Conservation (phyloP, 345 rosid species). For the Draba incana region DNA sequence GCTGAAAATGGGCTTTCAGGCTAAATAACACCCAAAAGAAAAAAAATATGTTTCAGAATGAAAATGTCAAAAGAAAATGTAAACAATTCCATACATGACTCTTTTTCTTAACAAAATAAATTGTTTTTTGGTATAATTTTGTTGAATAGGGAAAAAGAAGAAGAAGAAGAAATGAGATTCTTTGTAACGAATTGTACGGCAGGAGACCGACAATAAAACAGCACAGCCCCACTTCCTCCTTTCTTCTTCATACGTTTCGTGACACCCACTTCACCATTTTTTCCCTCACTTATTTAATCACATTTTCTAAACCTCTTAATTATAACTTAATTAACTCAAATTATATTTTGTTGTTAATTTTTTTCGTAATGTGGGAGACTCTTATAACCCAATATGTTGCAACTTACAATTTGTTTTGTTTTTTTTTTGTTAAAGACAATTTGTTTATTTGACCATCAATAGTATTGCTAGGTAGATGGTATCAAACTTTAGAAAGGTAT, state of each 20-base stretch:
- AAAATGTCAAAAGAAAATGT: too few species aligned
- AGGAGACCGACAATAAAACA: slow-evolving; percentile 36
- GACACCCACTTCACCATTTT: slow-evolving; percentile 40
- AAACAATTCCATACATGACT: too few species aligned
- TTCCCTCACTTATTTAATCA: slow-evolving; percentile 1
- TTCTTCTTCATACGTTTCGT: slow-evolving; percentile 37
- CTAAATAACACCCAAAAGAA: too few species aligned
- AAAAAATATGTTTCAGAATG: too few species aligned
- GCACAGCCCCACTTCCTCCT: slow-evolving; percentile 37
- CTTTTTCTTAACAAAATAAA: too few species aligned
- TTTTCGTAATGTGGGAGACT: neutral
- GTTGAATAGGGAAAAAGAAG: neutral
- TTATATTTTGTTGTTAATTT: neutral
- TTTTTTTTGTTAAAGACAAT: too few species aligned
- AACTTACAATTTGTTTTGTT: neutral
- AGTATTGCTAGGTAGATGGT: too few species aligned
- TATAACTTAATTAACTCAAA: neutral
- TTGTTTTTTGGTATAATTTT: too few species aligned
- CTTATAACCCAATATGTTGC: neutral
- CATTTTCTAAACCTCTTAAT: slow-evolving; percentile 3
- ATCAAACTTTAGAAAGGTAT: too few species aligned
- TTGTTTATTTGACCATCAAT: neutral
- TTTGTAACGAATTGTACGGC: slow-evolving; percentile 31
- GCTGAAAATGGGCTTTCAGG: too few species aligned
- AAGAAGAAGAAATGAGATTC: slow-evolving; percentile 25